These are phyloP conservation scores for Talaromyces thailandensis DNA, from an alignment of 495 filamentous ascomycete genomes.

Conservation along the genomic window DNA sequence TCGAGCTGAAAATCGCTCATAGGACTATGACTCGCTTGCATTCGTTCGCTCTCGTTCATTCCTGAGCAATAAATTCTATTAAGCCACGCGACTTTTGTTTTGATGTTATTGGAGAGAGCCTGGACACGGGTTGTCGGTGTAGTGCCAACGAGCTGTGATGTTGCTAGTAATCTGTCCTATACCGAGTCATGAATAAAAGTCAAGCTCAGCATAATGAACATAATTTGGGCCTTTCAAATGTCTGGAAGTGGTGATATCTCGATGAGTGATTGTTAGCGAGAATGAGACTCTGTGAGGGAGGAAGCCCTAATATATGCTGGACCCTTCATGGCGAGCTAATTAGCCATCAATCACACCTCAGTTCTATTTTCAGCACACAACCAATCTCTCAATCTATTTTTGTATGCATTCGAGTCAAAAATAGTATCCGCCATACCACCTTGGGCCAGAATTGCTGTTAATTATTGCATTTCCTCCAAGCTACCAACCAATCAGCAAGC, in stretches of 20 bases:
- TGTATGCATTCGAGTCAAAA: neutral
- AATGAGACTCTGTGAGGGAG: neutral
- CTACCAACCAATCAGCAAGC: neutral
- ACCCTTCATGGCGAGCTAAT: neutral
- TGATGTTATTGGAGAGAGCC: neutral
- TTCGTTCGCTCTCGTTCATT: neutral
- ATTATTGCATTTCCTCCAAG: neutral
- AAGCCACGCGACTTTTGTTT: constrained; percentile 1
- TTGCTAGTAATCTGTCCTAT: neutral
- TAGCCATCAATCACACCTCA: neutral
- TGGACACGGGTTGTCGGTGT: neutral
- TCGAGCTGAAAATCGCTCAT: neutral
- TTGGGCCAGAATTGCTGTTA: neutral
- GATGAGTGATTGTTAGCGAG: neutral
- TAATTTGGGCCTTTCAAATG: neutral
- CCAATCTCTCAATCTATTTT: neutral
- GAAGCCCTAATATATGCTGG: neutral
- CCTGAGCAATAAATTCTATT: neutral
- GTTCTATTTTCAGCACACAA: neutral
- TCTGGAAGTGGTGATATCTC: neutral
- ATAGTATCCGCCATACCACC: neutral
- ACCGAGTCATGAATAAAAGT: neutral
- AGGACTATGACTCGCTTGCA: neutral
- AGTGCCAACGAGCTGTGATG: neutral
- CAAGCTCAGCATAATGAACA: neutral